Evolutionary conservation across 139 green algal species (phyloP).

Genomic region (Desmodesmus armatus): DNA sequence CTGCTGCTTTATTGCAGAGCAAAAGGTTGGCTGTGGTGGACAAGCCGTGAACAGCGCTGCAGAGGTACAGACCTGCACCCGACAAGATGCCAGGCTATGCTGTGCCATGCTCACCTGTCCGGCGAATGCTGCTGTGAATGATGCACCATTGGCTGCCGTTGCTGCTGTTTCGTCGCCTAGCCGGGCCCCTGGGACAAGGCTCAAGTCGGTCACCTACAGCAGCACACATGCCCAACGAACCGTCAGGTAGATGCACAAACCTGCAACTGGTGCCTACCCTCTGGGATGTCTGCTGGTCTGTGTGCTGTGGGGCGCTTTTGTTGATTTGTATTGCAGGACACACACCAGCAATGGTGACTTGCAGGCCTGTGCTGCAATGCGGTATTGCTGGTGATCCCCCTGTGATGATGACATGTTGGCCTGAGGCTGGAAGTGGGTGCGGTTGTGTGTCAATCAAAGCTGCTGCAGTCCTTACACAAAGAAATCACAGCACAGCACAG

Average conservation of each 20-base stretch:
- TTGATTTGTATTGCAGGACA: neutral
- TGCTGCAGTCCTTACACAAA: neutral
- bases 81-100: neutral
- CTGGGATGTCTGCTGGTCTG: neutral
- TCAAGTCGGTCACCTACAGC: constrained; percentile 38
- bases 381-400: no score
- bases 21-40: neutral
- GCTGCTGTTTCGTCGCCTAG: no score
- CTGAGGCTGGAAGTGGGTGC: neutral
- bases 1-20: neutral
- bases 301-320: neutral
- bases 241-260: neutral
- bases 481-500: neutral
- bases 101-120: neutral
- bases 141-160: neutral
- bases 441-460: neutral
- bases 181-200: constrained; percentile 23
- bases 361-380: neutral
- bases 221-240: neutral
- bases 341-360: neutral
- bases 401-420: neutral
- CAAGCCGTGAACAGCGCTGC: neutral
- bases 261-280: neutral
- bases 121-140: constrained; percentile 15
- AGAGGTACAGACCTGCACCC: no score